Conservation (phyloP, 164 flowering plant genomes). For the Dillenia suffruticosa region DNA sequence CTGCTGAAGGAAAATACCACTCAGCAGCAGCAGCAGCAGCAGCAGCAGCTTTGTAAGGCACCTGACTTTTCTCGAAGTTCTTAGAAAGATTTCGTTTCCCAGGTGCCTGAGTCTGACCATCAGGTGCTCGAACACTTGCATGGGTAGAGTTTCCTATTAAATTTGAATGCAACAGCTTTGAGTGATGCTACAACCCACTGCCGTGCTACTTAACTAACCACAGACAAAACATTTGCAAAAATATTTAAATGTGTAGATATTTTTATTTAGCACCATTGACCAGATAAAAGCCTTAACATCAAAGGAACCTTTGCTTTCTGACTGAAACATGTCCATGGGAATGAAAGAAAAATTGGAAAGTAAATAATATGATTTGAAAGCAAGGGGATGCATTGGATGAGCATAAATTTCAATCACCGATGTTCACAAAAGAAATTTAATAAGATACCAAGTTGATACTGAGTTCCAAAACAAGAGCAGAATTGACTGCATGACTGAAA, state of each 20-base stretch:
- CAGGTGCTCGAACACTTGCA: constrained; percentile 14
- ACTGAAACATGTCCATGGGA: not conserved
- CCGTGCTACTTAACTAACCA: not conserved
- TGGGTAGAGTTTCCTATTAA: constrained; percentile 28
- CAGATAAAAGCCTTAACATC: not conserved
- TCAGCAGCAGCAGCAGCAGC: constrained; percentile 23
- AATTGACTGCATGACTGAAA: too few relatives aligned
- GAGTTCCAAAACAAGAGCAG: too few relatives aligned
- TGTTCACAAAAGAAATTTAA: too few relatives aligned
- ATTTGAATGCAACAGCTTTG: not conserved
- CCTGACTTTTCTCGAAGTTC: constrained; percentile 23
- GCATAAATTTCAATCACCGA: too few relatives aligned
- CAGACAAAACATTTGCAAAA: constrained; percentile 1
- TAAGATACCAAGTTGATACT: too few relatives aligned
- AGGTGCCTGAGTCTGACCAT: constrained; percentile 13
- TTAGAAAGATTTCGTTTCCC: constrained; percentile 18
- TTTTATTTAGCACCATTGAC: not conserved
- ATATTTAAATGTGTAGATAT: not conserved
- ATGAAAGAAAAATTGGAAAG: too few relatives aligned
- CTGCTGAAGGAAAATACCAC: constrained; percentile 18
- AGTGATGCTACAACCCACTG: too few relatives aligned
- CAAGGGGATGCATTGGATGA: too few relatives aligned
- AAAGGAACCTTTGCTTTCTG: not conserved
- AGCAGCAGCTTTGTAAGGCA: constrained; percentile 22
- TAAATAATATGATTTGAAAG: too few relatives aligned